Percentiles rank a stretch among this genome's conserved stretches.
These are phyloP conservation scores for Prosopis cineraria DNA, from an alignment of 306 rosid species.

Conservation along the genomic window DNA sequence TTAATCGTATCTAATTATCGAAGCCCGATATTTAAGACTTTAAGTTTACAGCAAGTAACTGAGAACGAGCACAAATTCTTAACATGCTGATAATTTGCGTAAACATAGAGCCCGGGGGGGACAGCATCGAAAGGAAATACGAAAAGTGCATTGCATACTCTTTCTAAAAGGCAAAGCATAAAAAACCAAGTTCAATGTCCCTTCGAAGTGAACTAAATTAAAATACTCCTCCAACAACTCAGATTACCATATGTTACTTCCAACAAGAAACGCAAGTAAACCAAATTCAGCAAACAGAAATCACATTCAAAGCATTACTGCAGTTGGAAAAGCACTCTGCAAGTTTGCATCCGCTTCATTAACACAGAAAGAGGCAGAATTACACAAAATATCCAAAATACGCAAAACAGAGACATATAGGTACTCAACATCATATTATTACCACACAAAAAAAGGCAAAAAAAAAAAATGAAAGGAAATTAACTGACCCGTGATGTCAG, in stretches of 20 bases:
- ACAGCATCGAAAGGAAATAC: not conserved
- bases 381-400: not conserved
- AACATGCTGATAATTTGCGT: slow-evolving; percentile 13
- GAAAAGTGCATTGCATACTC: not conserved
- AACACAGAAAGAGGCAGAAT: not conserved
- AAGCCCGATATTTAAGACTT: not conserved
- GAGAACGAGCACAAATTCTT: not conserved
- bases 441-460: not conserved
- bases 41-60: not conserved
- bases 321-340: not conserved
- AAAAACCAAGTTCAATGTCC: not conserved
- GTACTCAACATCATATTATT: not conserved
- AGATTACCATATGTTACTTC: not conserved
- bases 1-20: not conserved
- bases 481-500: slow-evolving; percentile 47
- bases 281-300: slow-evolving; percentile 1
- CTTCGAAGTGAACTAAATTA: not conserved
- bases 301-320: not conserved
- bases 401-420: not conserved
- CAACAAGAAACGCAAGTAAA: not conserved
- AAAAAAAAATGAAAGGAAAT: not conserved
- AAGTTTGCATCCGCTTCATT: not conserved
- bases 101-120: not conserved
- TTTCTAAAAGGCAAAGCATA: not conserved
- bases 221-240: not conserved